phyloP scores from a whole-genome alignment of 2,329 filamentous ascomycete species.

The Aspergillus sp. region DNA sequence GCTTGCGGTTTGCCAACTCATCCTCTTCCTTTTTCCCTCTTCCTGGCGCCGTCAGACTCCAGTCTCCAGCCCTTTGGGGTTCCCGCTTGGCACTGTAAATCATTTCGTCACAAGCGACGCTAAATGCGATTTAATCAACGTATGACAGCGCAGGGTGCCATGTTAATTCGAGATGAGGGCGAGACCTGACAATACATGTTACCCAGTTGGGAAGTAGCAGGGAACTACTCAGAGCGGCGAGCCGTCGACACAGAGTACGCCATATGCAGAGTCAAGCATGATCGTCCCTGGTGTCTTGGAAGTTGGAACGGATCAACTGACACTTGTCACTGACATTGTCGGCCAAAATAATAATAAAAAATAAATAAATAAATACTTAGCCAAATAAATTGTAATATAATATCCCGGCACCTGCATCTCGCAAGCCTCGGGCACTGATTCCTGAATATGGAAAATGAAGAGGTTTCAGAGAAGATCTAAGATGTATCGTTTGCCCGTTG shows the following conservation, averaged over 20 bases:
- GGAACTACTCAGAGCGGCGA: not conserved
- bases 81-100: conserved; percentile 1
- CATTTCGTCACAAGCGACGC: conserved; percentile 1
- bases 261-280: not conserved
- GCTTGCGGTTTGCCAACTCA: conserved; percentile 28
- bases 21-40: conserved; percentile 20
- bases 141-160: not conserved
- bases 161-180: not conserved
- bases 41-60: not conserved
- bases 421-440: not conserved
- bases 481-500: conserved; percentile 6
- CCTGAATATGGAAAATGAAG: not conserved
- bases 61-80: not conserved
- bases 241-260: not conserved
- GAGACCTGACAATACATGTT: not conserved
- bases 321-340: not conserved
- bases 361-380: not conserved
- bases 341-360: not conserved
- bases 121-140: not conserved
- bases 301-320: not conserved
- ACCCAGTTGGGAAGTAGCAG: not conserved
- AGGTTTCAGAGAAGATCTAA: conserved; percentile 5
- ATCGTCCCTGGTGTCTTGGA: not conserved
- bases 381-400: too few relatives aligned
- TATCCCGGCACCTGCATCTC: not conserved